Percentiles rank a stretch among this genome's conserved stretches.
Conservation (phyloP, 2,329 filamentous ascomycete genomes). For the Pestalotiopsis sp. region DNA sequence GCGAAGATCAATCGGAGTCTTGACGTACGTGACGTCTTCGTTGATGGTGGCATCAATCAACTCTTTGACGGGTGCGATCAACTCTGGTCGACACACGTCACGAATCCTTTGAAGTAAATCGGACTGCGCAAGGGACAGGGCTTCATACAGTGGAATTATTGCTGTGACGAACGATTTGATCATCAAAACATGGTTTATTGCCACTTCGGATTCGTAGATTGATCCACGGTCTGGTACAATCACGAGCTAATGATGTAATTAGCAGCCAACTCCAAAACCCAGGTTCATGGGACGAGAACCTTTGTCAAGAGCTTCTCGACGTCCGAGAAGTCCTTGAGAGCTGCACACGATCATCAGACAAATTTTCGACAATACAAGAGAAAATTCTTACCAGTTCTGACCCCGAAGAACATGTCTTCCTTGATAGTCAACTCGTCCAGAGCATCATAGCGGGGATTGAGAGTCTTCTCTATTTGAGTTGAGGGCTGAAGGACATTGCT, state of each 20-base stretch:
- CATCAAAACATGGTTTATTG: constrained; percentile 84
- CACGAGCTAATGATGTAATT: constrained; percentile 63
- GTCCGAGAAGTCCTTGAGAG: constrained; percentile 75
- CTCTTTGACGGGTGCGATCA: constrained; percentile 61
- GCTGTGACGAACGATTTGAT: constrained; percentile 79
- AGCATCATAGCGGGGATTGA: constrained; percentile 77
- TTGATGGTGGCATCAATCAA: constrained; percentile 76
- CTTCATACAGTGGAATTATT: constrained; percentile 68
- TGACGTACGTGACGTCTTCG: constrained; percentile 77
- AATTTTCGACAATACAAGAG: constrained; percentile 18
- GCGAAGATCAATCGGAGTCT: constrained; percentile 78
- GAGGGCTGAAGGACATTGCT: constrained; percentile 89
- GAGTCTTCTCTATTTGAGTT: constrained; percentile 65
- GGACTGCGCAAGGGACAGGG: constrained; percentile 66
- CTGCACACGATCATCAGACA: constrained; percentile 40
- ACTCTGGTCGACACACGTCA: constrained; percentile 67
- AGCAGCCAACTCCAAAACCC: constrained; percentile 17
- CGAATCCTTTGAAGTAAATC: constrained; percentile 69
- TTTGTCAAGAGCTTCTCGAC: constrained; percentile 79
- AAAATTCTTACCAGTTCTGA: constrained; percentile 59
- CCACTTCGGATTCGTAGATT: constrained; percentile 73
- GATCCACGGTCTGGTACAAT: constrained; percentile 69
- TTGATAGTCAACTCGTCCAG: constrained; percentile 80
- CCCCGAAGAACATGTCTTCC: constrained; percentile 81
- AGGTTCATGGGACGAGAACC: constrained; percentile 42